A percentile compares a stretch with the other conserved stretches of the same genome.
Conservation (phyloP, 1,139 yeast species). For the Kodamaea anthophila region DNA sequence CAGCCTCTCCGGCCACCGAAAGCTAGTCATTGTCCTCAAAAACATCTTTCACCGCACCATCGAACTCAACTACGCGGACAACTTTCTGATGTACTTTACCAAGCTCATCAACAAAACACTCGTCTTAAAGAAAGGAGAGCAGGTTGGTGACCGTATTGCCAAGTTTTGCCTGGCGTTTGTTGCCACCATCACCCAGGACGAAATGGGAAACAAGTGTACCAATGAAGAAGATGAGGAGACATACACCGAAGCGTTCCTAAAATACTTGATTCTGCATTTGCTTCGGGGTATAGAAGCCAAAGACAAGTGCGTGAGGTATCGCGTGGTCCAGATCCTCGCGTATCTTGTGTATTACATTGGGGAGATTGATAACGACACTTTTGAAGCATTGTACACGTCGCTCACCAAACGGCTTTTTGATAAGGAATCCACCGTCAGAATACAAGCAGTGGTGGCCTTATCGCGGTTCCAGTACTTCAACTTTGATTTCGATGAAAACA, state of each 20-base stretch:
- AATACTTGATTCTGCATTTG: slow-evolving; percentile 58
- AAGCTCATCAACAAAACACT: slow-evolving; percentile 59
- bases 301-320: slow-evolving; percentile 69
- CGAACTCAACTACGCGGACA: slow-evolving; percentile 45
- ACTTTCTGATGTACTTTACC: slow-evolving; percentile 56
- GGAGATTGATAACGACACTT: slow-evolving; percentile 70
- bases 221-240: slow-evolving; percentile 30
- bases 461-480: slow-evolving; percentile 65
- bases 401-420: slow-evolving; percentile 65
- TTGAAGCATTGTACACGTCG: slow-evolving; percentile 55
- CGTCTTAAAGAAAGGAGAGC: slow-evolving; percentile 64
- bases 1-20: slow-evolving; percentile 69
- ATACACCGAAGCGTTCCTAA: slow-evolving; percentile 47
- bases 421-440: slow-evolving; percentile 71
- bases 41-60: slow-evolving; percentile 54
- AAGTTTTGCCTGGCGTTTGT: slow-evolving; percentile 69
- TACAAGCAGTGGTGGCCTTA: slow-evolving; percentile 76
- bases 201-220: slow-evolving; percentile 10
- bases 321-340: slow-evolving; percentile 76
- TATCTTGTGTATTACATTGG: slow-evolving; percentile 66
- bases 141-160: slow-evolving; percentile 70
- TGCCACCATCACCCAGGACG: slow-evolving; percentile 38
- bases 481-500: slow-evolving; percentile 35
- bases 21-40: slow-evolving; percentile 59
- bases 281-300: slow-evolving; percentile 72